Evolutionary conservation across 768 basidiomycete genomes (phyloP).

Genomic region (Amyloporia xantha): DNA sequence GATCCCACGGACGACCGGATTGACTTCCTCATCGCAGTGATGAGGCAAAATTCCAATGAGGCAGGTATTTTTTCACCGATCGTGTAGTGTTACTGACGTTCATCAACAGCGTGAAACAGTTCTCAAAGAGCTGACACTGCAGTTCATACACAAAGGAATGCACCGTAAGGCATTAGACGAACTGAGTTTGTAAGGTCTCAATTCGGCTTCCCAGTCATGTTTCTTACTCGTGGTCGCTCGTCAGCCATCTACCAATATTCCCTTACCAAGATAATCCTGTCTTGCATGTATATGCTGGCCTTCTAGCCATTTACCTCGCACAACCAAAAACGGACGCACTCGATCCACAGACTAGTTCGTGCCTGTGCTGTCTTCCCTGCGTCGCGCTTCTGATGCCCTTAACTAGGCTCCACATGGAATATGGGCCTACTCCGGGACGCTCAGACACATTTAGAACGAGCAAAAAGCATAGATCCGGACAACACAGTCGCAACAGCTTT

Average conservation of each 20-base stretch:
- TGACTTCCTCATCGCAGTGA: constrained; percentile 62
- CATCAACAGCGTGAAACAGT: constrained; percentile 59
- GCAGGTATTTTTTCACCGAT: constrained; percentile 33
- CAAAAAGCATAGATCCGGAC: constrained; percentile 50
- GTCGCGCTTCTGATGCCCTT: background rate
- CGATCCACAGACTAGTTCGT: background rate
- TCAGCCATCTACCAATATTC: constrained; percentile 79
- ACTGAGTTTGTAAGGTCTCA: constrained; percentile 65
- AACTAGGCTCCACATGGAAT: constrained; percentile 18
- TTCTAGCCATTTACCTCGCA: constrained; percentile 61
- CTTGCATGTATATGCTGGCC: constrained; percentile 78
- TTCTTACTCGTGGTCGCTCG: background rate
- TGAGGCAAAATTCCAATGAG: constrained; percentile 61
- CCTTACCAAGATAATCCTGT: constrained; percentile 80
- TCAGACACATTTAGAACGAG: constrained; percentile 59
- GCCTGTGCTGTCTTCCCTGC: background rate
- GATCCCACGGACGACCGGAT: constrained; percentile 32
- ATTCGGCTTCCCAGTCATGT: background rate
- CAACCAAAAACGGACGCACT: constrained; percentile 27
- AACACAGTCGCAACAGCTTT: constrained; percentile 49
- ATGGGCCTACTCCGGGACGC: constrained; percentile 42
- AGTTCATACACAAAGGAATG: constrained; percentile 50
- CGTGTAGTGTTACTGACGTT: background rate
- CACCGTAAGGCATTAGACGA: constrained; percentile 76
- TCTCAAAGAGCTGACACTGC: constrained; percentile 67